Evolutionary conservation across 768 basidiomycete species (phyloP).

Genomic region (Ephemerocybe angulata): DNA sequence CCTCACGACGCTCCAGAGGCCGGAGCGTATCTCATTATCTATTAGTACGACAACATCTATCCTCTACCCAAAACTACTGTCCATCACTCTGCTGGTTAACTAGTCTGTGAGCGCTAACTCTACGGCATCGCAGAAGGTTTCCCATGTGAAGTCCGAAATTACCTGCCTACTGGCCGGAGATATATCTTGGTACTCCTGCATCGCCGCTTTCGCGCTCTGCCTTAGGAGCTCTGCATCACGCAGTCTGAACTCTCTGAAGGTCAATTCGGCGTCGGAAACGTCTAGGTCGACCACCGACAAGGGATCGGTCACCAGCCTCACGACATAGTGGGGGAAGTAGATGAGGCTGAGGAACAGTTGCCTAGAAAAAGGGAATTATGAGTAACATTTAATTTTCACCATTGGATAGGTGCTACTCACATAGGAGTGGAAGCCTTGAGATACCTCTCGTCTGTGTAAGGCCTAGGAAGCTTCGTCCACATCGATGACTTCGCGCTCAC

Average conservation of each 20-base stretch:
- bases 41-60: no score
- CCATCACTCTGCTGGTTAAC: neutral
- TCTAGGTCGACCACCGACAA: constrained; percentile 32
- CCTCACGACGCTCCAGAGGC: no score
- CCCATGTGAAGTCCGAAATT: constrained; percentile 16
- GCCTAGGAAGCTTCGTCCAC: constrained; percentile 32
- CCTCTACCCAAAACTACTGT: no score
- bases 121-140: neutral
- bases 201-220: constrained; percentile 22
- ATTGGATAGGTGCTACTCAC: neutral
- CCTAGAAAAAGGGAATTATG: neutral
- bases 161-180: constrained; percentile 13
- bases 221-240: constrained; percentile 39
- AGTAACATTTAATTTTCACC: no score
- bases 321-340: constrained; percentile 29
- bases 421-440: neutral
- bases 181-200: constrained; percentile 15
- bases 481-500: constrained; percentile 34
- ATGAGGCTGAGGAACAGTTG: constrained; percentile 18
- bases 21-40: no score
- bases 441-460: constrained; percentile 5
- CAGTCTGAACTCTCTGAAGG: constrained; percentile 39
- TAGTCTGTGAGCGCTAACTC: neutral
- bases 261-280: constrained; percentile 34
- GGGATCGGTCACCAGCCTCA: constrained; percentile 27